Conservation (phyloP, 1,284 basidiomycete genomes). For the Boletus hoseneyae region DNA sequence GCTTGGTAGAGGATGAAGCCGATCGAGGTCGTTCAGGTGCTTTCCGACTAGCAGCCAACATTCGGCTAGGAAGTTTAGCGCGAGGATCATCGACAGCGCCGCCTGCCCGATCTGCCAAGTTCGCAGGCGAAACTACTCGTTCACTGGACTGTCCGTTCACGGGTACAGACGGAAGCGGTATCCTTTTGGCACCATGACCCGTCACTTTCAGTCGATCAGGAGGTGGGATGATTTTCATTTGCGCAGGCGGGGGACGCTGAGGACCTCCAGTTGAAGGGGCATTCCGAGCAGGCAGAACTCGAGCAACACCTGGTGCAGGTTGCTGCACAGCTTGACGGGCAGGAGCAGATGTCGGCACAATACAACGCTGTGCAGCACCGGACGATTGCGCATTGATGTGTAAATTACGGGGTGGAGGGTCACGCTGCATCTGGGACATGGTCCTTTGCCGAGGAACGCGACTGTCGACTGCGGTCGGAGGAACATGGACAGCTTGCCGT, state of each 20-base stretch:
- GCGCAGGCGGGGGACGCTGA: constrained; percentile 27
- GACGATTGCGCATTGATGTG: constrained; percentile 22
- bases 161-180: constrained; percentile 30
- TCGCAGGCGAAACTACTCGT: constrained; percentile 1
- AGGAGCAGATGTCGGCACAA: constrained; percentile 14
- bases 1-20: constrained; percentile 12
- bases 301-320: constrained; percentile 7
- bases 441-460: constrained; percentile 19
- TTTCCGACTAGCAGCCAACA: constrained; percentile 9
- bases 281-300: constrained; percentile 9
- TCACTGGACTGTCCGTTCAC: constrained; percentile 3
- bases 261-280: constrained; percentile 20
- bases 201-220: constrained; percentile 21
- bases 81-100: constrained; percentile 4
- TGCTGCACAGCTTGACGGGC: constrained; percentile 13
- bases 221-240: constrained; percentile 26
- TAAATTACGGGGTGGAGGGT: constrained; percentile 17
- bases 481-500: constrained; percentile 1
- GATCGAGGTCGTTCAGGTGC: constrained; percentile 6
- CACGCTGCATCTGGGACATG: constrained; percentile 20
- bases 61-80: constrained; percentile 14
- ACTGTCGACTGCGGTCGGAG: constrained; percentile 1
- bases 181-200: constrained; percentile 35
- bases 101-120: neutral
- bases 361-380: constrained; percentile 20